Conservation (phyloP, 305 asterid species). For the Fraxinus albicans region DNA sequence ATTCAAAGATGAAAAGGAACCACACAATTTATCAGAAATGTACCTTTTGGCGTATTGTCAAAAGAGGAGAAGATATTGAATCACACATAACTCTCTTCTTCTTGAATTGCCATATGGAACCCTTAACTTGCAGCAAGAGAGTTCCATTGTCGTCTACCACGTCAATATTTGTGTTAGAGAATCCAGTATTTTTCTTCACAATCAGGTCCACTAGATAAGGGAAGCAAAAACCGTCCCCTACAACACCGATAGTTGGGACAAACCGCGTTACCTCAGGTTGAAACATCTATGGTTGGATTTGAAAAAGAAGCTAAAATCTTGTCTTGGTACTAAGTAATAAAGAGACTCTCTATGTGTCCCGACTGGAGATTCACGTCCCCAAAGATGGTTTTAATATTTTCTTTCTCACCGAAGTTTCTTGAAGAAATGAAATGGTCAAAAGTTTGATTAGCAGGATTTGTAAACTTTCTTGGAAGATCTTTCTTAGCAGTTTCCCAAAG, state of each 20-base stretch:
- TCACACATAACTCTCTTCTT: constrained; percentile 38
- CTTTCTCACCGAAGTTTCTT: not conserved
- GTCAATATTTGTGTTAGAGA: constrained; percentile 21
- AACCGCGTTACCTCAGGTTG: constrained; percentile 32
- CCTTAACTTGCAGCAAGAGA: constrained; percentile 34
- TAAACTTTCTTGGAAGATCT: not conserved
- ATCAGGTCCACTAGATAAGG: constrained; percentile 37
- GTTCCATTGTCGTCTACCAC: constrained; percentile 29
- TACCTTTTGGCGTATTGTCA: constrained; percentile 40
- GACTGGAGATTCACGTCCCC: not conserved
- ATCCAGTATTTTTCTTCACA: constrained; percentile 27
- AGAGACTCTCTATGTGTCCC: not conserved
- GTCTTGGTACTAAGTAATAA: not conserved
- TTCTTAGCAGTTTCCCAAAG: constrained; percentile 7
- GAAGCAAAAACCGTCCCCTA: constrained; percentile 35
- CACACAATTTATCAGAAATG: not conserved
- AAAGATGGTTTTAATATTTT: not conserved
- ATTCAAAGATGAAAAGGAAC: not conserved
- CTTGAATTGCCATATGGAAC: constrained; percentile 41
- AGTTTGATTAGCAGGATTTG: not conserved
- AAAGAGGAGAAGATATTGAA: constrained; percentile 25
- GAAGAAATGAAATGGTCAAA: not conserved
- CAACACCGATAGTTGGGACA: constrained; percentile 22
- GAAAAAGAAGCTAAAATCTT: not conserved
- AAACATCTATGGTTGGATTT: constrained; percentile 23